Evolutionary conservation across 352 stramenopile species (phyloP), one percentile per base, ranked within the genome.

Genomic region (Aphanomyces stellatus): DNA sequence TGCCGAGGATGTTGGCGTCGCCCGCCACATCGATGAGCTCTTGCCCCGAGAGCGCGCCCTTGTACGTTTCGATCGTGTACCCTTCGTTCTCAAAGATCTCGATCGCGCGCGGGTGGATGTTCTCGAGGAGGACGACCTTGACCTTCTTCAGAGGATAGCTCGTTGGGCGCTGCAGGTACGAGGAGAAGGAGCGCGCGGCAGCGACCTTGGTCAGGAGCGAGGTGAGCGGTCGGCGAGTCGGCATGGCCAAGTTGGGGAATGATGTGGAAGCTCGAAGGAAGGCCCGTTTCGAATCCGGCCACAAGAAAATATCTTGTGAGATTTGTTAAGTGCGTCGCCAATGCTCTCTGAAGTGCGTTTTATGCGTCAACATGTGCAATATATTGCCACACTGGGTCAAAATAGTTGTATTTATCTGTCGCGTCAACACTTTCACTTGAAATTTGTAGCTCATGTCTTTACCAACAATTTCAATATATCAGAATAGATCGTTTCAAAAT

Each of bases 41-140:
- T 24, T 85, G 76, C 22, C 84, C 84, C 7, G 81, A 88, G 7
- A 92, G 69, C 42, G 84, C 84, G 31, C 72, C 76, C 72, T 90
- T 92, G 75, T 92, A 76, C 24, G 82, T 87, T 72, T 92, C 84
- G 7, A 92, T 78, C 11, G 70, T 76, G 74, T 88, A 92, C 2
- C 82, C 82, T 71, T 92, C 81, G 33, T 78, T 80, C 74, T 88
- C 75, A 69, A 92, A 92, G 7, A 90, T 82, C 37, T 90, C 65
- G 15, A 85, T 79, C 28, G 84, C 81, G 17, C 80, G 80, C 51
- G 84, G 84, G 72, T 92, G 84, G 73, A 92, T 92, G 64, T 92
- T 92, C 62, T 92, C 84, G 49, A 92, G 69, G 46, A 92, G 74
- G 40, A 92, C 84, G 34, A 92, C 84, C 72, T 92, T 92, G 63